Evolutionary conservation across 768 basidiomycete genomes (phyloP), one percentile per base, ranked within the genome.

Genomic region (Boletus huronensis): DNA sequence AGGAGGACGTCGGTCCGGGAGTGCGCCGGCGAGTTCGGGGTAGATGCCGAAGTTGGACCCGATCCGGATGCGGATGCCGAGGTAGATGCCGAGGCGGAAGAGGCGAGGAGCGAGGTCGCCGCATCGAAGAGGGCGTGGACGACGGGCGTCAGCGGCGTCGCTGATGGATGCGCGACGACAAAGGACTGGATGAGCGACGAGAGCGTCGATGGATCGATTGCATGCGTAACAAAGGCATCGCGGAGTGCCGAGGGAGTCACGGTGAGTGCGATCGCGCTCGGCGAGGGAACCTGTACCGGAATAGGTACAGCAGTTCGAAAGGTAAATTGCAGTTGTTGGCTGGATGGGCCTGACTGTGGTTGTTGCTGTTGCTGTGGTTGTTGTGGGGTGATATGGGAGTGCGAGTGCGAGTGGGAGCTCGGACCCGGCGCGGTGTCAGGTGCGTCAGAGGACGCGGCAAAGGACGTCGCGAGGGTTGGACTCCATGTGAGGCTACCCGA

Each of bases 121-220:
- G 82, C 82, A 29, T 82, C 81, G 54, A 84, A 85, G 5, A 85
- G 73, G 9, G 80, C 77, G 32, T 77, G 74, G 4, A 85, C 65
- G 29, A 82, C 75, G 2, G 78, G 71, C 0, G 75, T 76, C 14
- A 85, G 72, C 2, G 82, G 78, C 0, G 79, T 79, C 3, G 75
- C 64, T 0, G 79, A 81, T 2, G 80, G 78, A 53, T 81, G 75
- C 5, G 77, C 71, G 19, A 75, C 64, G 34, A 75, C 76, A 53
- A 74, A 82, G 19, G 73, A 71, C 53, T 81, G 79, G 35, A 84
- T 79, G 72, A 83, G 78, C 36, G 78, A 76, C 14, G 83, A 77
- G 19, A 85, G 69, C 3, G 77, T 78, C 1, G 75, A 65, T 0
- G 77, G 54, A 58, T 84, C 82, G 46, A 82, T 58, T 10, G 72